Evolutionary conservation across 257 asterid genomes (phyloP).

Genomic region (Solanum sejunctum): DNA sequence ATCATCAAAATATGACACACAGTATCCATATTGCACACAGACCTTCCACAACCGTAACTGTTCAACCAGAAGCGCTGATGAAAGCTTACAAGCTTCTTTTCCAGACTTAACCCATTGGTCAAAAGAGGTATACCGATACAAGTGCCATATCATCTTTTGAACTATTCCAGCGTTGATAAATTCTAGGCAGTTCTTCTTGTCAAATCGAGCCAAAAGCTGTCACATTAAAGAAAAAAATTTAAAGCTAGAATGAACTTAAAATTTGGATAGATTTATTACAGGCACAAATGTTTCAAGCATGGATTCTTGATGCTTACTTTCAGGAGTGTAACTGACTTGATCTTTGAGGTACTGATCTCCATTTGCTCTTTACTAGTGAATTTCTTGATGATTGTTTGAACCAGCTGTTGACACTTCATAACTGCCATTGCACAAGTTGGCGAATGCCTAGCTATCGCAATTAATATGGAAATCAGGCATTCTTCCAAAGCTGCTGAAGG

Average conservation of each 20-base stretch:
- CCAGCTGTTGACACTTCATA: slow-evolving; percentile 54
- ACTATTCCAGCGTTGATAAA: slow-evolving; percentile 50
- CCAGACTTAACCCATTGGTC: slow-evolving; percentile 66
- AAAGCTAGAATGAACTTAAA: not conserved
- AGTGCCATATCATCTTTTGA: slow-evolving; percentile 74
- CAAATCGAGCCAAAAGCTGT: slow-evolving; percentile 67
- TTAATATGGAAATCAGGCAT: slow-evolving; percentile 59
- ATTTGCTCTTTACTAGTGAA: slow-evolving; percentile 41
- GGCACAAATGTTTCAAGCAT: not conserved
- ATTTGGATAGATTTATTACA: not conserved
- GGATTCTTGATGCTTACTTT: slow-evolving; percentile 35
- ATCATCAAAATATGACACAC: slow-evolving; percentile 51
- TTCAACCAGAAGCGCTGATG: slow-evolving; percentile 71
- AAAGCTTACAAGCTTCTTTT: slow-evolving; percentile 56
- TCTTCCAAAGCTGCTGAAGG: slow-evolving; percentile 68
- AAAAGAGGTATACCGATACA: slow-evolving; percentile 50
- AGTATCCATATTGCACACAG: slow-evolving; percentile 52
- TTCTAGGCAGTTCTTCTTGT: slow-evolving; percentile 47
- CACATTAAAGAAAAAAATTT: slow-evolving; percentile 3
- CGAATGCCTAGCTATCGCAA: slow-evolving; percentile 88
- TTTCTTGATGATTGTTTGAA: slow-evolving; percentile 59
- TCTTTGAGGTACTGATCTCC: slow-evolving; percentile 51
- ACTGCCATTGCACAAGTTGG: slow-evolving; percentile 77
- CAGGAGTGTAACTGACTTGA: slow-evolving; percentile 62
- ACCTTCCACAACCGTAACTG: slow-evolving; percentile 83